A percentile compares a stretch with the other conserved stretches of the same genome.
Evolutionary conservation across 2,329 filamentous ascomycete species (phyloP).

Genomic region (Xylariaceae sp.): DNA sequence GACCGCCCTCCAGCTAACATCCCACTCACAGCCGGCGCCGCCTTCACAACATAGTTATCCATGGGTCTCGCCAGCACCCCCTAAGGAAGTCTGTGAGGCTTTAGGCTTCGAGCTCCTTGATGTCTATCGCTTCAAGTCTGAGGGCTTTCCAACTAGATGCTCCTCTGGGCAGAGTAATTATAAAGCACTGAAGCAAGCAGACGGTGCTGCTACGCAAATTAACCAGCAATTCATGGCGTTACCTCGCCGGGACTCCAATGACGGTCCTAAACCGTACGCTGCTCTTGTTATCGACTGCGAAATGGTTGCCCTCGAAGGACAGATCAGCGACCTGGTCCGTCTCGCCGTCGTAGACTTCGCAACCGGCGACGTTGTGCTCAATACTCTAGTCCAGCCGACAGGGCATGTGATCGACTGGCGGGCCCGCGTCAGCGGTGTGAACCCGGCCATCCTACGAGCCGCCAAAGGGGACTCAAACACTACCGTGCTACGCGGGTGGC

Average conservation of each 20-base stretch:
- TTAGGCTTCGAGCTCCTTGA: not conserved
- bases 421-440: constrained; percentile 48
- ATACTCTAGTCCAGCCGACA: constrained; percentile 48
- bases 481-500: constrained; percentile 47
- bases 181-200: not conserved
- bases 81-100: not conserved
- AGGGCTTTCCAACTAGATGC: not conserved
- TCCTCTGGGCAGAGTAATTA: not conserved
- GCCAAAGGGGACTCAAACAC: constrained; percentile 35
- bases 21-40: not conserved
- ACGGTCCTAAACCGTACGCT: constrained; percentile 26
- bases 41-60: not conserved
- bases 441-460: constrained; percentile 38
- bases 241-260: not conserved
- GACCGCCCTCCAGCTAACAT: too few species aligned
- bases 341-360: constrained; percentile 49
- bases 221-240: constrained; percentile 2
- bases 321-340: constrained; percentile 29
- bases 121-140: not conserved
- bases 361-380: constrained; percentile 52
- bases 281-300: constrained; percentile 56
- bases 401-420: constrained; percentile 42
- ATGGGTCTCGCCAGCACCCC: constrained; percentile 12
- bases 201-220: not conserved
- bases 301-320: constrained; percentile 47